Evolutionary conservation across 371 early-diverging fungal species (phyloP).

Genomic region (Syncephalastrum racemosum): DNA sequence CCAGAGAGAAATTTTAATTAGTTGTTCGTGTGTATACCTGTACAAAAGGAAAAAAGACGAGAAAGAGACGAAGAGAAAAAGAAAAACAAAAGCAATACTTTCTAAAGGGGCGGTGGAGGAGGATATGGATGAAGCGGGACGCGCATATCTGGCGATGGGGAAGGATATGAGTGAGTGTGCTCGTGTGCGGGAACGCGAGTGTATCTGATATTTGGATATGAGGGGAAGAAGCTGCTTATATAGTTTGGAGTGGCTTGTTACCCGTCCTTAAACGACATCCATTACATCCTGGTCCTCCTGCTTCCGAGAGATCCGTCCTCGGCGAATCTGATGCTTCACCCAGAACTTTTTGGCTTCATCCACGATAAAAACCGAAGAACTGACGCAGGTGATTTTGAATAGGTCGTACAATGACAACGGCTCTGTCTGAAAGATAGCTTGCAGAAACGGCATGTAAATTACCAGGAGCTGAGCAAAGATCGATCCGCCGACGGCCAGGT

Average conservation of each 20-base stretch:
- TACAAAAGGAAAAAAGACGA: constrained; percentile 2
- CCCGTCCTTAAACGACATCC: too few relatives aligned
- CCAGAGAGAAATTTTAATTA: not conserved
- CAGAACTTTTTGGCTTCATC: constrained; percentile 75
- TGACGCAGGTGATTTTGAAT: constrained; percentile 60
- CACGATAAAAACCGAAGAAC: constrained; percentile 76
- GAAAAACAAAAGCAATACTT: not conserved
- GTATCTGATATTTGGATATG: too few relatives aligned
- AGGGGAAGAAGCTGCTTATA: too few relatives aligned
- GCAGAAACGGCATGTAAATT: constrained; percentile 89
- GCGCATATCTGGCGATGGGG: not conserved
- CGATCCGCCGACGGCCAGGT: constrained; percentile 78
- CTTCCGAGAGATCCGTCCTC: too few relatives aligned
- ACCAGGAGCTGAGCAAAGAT: constrained; percentile 85
- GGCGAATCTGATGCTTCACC: not conserved
- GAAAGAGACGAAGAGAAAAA: constrained; percentile 1
- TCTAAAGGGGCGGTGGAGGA: too few relatives aligned
- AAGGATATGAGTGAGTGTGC: not conserved
- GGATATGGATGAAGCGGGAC: too few relatives aligned
- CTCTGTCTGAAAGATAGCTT: constrained; percentile 91
- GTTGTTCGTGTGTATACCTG: constrained; percentile 4
- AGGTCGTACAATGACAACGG: constrained; percentile 74
- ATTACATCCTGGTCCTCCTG: too few relatives aligned
- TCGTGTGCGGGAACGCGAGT: not conserved
- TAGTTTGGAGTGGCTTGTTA: too few relatives aligned